phyloP scores from a whole-genome alignment of 2,329 filamentous ascomycete genomes.

The Xylaria sp. region DNA sequence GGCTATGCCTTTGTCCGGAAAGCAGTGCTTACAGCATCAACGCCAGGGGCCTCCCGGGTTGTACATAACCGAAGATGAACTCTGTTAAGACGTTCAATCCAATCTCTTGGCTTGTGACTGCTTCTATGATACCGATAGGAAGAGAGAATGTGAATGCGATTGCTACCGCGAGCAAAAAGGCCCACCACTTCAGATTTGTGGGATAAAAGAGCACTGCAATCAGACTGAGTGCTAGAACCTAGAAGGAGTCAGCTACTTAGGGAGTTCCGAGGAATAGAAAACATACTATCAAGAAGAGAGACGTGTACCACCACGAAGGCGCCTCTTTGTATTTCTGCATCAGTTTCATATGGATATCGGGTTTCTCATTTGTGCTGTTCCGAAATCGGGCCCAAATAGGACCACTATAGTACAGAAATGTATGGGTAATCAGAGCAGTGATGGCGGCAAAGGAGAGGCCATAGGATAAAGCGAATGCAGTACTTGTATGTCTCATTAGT shows the following conservation, averaged over 20 bases:
- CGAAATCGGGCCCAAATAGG: slow-evolving; percentile 72
- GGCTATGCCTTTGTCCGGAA: not conserved
- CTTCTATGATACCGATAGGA: slow-evolving; percentile 76
- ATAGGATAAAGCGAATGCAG: slow-evolving; percentile 75
- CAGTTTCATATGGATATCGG: slow-evolving; percentile 70
- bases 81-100: slow-evolving; percentile 80
- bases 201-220: slow-evolving; percentile 67
- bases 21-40: slow-evolving; percentile 70
- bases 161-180: slow-evolving; percentile 71
- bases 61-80: slow-evolving; percentile 79
- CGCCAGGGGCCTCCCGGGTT: slow-evolving; percentile 75
- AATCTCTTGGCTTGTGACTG: slow-evolving; percentile 75
- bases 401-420: slow-evolving; percentile 71
- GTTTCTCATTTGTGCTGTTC: slow-evolving; percentile 67
- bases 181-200: slow-evolving; percentile 77
- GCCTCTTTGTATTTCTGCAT: slow-evolving; percentile 72
- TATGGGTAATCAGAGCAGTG: slow-evolving; percentile 74
- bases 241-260: slow-evolving; percentile 16
- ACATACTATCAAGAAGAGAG: slow-evolving; percentile 64
- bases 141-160: slow-evolving; percentile 72
- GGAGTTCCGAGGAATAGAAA: not conserved
- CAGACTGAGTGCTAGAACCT: slow-evolving; percentile 66
- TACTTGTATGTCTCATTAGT: slow-evolving; percentile 56
- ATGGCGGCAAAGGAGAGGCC: slow-evolving; percentile 79
- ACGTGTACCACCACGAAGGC: slow-evolving; percentile 71